Evolutionary conservation across 2,329 filamentous ascomycete genomes (phyloP).

Genomic region (Epichloe coenophiala): DNA sequence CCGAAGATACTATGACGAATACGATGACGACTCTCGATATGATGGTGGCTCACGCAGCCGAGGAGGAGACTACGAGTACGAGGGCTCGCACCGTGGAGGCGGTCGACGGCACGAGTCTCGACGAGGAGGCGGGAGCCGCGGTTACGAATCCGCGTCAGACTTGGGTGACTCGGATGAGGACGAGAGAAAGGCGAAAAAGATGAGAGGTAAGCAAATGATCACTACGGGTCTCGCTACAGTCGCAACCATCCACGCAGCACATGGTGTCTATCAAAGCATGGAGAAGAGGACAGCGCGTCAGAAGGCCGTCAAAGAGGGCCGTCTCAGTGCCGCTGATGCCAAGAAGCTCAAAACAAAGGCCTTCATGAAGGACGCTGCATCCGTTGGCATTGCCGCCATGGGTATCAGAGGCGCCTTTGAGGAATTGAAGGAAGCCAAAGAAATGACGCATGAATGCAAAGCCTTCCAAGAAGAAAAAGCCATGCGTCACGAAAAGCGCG

Average conservation of each 20-base stretch:
- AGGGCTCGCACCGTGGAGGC: conserved; percentile 28
- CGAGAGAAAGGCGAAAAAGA: conserved; percentile 38
- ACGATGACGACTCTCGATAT: conserved; percentile 32
- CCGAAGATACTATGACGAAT: conserved; percentile 28
- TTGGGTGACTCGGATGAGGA: conserved; percentile 46
- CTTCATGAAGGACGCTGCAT: conserved; percentile 43
- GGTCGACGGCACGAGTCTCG: conserved; percentile 22
- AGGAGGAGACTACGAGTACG: conserved; percentile 34
- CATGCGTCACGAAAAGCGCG: conserved; percentile 33
- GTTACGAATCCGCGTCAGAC: conserved; percentile 39
- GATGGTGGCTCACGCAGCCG: conserved; percentile 15
- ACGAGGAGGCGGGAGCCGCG: conserved; percentile 24
- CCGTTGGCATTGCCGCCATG: conserved; percentile 42
- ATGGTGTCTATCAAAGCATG: conserved; percentile 45
- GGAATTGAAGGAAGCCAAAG: conserved; percentile 42
- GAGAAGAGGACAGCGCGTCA: conserved; percentile 40
- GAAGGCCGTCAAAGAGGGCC: conserved; percentile 39
- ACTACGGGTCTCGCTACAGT: conserved; percentile 43
- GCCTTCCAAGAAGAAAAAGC: conserved; percentile 36
- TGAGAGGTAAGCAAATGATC: conserved; percentile 49
- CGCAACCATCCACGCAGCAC: conserved; percentile 46
- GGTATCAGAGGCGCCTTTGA: conserved; percentile 43
- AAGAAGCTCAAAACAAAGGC: conserved; percentile 44
- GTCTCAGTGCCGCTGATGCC: conserved; percentile 35
- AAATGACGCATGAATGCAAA: conserved; percentile 33